phyloP scores from a whole-genome alignment of 2,329 filamentous ascomycete genomes.

The Neopestalotiopsis clavispora region DNA sequence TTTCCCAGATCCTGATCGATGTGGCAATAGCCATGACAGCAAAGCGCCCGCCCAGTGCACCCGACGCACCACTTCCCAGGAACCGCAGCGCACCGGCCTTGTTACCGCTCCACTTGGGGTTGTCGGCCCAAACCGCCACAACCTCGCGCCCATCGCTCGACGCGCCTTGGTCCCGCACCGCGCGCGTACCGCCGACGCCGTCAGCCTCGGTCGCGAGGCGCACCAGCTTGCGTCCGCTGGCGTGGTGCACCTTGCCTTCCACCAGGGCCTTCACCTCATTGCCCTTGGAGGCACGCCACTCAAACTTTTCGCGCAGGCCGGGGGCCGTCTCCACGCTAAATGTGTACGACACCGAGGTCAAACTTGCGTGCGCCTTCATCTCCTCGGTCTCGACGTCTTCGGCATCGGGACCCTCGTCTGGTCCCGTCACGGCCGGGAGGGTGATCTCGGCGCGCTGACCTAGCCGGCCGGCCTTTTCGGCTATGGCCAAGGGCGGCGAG shows the following conservation, averaged over 20 bases:
- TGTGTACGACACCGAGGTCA: slow-evolving; percentile 28
- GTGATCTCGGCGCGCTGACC: slow-evolving; percentile 26
- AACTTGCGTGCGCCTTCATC: slow-evolving; percentile 8
- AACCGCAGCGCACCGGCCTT: slow-evolving; percentile 39
- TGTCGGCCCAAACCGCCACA: slow-evolving; percentile 43
- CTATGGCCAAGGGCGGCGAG: slow-evolving; percentile 34
- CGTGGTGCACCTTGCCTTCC: slow-evolving; percentile 31
- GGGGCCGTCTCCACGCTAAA: slow-evolving; percentile 40
- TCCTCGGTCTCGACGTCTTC: slow-evolving; percentile 1
- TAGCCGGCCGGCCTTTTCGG: slow-evolving; percentile 23
- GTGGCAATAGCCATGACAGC: slow-evolving; percentile 47
- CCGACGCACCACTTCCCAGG: slow-evolving; percentile 42
- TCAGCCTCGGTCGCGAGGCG: slow-evolving; percentile 32
- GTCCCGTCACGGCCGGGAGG: slow-evolving; percentile 33
- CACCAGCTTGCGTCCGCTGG: slow-evolving; percentile 48
- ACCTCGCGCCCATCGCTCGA: slow-evolving; percentile 45
- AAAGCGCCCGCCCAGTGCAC: slow-evolving; percentile 47
- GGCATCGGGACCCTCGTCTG: background rate
- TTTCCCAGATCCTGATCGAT: slow-evolving; percentile 38
- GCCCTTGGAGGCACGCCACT: slow-evolving; percentile 47
- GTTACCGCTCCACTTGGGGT: slow-evolving; percentile 32
- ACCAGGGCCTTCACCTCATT: slow-evolving; percentile 34
- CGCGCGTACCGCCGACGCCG: slow-evolving; percentile 19
- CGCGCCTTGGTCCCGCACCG: slow-evolving; percentile 25
- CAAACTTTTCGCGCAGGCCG: slow-evolving; percentile 39